Conservation (phyloP, 352 stramenopile species). For the Globisporangium alternatum region DNA sequence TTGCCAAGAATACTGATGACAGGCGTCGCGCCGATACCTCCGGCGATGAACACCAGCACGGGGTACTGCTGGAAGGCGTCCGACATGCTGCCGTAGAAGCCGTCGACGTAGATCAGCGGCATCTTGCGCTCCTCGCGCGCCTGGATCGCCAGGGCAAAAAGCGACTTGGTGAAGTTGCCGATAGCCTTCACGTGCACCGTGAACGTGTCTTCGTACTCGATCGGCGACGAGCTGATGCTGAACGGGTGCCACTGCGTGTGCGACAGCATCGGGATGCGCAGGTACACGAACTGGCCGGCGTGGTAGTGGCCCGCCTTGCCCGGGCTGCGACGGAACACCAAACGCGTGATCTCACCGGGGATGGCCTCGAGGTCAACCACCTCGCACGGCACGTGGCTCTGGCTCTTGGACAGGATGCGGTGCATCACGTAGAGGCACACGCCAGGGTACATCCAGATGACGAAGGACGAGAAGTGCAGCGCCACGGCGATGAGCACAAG, state of each 20-base stretch:
- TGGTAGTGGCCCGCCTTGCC: slow-evolving; percentile 80
- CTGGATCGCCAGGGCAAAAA: slow-evolving; percentile 75
- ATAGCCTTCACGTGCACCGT: slow-evolving; percentile 80
- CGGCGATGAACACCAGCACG: slow-evolving; percentile 71
- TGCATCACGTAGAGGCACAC: slow-evolving; percentile 83
- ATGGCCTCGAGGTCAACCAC: slow-evolving; percentile 83
- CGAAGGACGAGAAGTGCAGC: slow-evolving; percentile 76
- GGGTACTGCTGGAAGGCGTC: slow-evolving; percentile 82
- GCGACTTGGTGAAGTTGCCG: slow-evolving; percentile 72
- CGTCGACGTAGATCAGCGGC: slow-evolving; percentile 80
- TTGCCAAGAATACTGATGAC: slow-evolving; percentile 88
- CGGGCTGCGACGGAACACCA: slow-evolving; percentile 72
- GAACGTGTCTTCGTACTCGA: slow-evolving; percentile 84
- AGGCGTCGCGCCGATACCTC: slow-evolving; percentile 87
- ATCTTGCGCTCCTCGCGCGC: slow-evolving; percentile 74
- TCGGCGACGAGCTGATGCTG: slow-evolving; percentile 82
- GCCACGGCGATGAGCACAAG: slow-evolving; percentile 62
- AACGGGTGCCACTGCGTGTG: slow-evolving; percentile 82
- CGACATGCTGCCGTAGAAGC: slow-evolving; percentile 84
- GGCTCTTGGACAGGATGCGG: slow-evolving; percentile 65
- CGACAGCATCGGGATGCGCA: slow-evolving; percentile 70
- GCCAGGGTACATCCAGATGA: slow-evolving; percentile 83
- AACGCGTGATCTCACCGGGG: slow-evolving; percentile 75
- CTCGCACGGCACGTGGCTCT: slow-evolving; percentile 69
- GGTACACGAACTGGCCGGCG: slow-evolving; percentile 77